These are phyloP conservation scores for Pythium brachiatum DNA, from an alignment of 352 stramenopile species.

Conservation along the genomic window DNA sequence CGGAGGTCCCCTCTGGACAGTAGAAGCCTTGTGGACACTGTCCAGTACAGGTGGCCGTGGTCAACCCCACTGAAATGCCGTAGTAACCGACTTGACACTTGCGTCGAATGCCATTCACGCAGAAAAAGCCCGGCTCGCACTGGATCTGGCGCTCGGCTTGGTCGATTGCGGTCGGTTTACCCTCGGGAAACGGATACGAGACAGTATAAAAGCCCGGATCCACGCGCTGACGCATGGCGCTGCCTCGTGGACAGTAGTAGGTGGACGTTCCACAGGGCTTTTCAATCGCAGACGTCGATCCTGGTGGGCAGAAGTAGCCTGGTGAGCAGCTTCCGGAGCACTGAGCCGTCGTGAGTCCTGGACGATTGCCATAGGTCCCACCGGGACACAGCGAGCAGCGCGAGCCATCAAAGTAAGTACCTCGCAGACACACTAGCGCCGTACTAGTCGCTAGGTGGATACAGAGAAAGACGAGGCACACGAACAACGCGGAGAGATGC, in stretches of 20 bases:
- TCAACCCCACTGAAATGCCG: constrained; percentile 36
- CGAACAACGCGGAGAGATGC: neutral
- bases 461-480: neutral
- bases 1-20: constrained; percentile 44
- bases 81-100: constrained; percentile 50
- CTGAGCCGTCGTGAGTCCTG: constrained; percentile 32
- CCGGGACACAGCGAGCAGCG: constrained; percentile 48
- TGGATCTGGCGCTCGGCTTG: constrained; percentile 8
- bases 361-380: constrained; percentile 40
- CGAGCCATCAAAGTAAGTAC: constrained; percentile 40
- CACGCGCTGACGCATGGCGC: constrained; percentile 37
- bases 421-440: constrained; percentile 40
- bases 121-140: constrained; percentile 72
- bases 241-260: constrained; percentile 60
- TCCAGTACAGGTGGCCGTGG: constrained; percentile 33
- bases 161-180: constrained; percentile 1
- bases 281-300: constrained; percentile 52
- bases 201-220: constrained; percentile 56
- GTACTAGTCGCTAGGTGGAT: constrained; percentile 1
- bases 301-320: constrained; percentile 58
- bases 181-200: constrained; percentile 26
- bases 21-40: constrained; percentile 52
- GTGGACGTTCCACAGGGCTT: constrained; percentile 45
- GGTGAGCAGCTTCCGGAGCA: constrained; percentile 51
- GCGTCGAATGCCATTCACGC: constrained; percentile 49